These are phyloP conservation scores for Emericellopsis terricola DNA, from an alignment of 495 filamentous ascomycete species.

Conservation along the genomic window DNA sequence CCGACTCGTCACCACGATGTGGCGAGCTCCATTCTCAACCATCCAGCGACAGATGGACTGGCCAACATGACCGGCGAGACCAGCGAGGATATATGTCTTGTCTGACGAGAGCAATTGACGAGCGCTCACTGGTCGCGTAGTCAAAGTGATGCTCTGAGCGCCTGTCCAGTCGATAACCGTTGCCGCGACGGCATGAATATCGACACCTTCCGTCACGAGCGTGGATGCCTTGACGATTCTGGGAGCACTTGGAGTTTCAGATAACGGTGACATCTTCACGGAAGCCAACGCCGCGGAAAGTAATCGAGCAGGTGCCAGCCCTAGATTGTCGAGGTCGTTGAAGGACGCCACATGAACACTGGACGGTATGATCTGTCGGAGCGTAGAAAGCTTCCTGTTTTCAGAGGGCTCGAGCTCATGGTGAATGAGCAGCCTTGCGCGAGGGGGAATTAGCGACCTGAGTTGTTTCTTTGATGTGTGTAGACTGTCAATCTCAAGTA, in stretches of 20 bases:
- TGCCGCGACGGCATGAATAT: background rate
- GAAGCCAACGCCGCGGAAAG: no score
- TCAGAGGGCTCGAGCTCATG: no score
- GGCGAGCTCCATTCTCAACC: constrained; percentile 26
- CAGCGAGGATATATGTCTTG: constrained; percentile 34
- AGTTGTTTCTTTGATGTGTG: no score
- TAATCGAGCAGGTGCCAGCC: no score
- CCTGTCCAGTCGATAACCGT: background rate
- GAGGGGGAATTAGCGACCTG: no score
- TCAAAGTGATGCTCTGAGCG: background rate
- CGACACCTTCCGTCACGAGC: background rate
- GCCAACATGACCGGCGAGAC: constrained; percentile 30
- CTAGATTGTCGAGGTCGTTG: no score
- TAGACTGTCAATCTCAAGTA: no score
- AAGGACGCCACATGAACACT: no score
- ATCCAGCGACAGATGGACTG: constrained; percentile 36
- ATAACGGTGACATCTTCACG: no score
- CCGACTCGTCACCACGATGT: constrained; percentile 17
- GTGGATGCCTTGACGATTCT: constrained; percentile 5
- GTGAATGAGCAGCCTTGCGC: no score
- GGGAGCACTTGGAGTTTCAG: background rate
- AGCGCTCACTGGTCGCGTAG: constrained; percentile 4
- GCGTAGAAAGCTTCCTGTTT: no score
- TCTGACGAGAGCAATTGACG: constrained; percentile 12
- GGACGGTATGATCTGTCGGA: no score